Conservation (phyloP, 2,329 filamentous ascomycete species). For the Alternaria consortialis region DNA sequence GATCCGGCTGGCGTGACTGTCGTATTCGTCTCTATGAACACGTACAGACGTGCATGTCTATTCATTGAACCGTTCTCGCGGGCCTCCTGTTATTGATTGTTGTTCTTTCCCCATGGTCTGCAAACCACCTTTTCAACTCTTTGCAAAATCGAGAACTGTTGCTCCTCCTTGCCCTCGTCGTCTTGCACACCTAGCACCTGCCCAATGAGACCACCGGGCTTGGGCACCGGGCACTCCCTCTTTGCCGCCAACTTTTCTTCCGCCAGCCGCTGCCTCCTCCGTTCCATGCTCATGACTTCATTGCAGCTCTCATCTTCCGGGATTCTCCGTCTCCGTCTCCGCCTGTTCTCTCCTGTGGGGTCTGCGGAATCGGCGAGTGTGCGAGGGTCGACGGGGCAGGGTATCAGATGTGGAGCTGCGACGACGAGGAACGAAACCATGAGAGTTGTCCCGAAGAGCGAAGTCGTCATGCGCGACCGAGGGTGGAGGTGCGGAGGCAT, state of each 20-base stretch:
- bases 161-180: constrained; percentile 27
- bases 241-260: constrained; percentile 45
- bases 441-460: constrained; percentile 93
- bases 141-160: constrained; percentile 12
- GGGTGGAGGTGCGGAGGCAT: constrained; percentile 92
- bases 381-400: constrained; percentile 82
- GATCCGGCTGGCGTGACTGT: background rate
- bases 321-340: constrained; percentile 55
- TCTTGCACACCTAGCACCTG: constrained; percentile 73
- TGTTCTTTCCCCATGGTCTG: constrained; percentile 17
- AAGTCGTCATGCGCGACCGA: constrained; percentile 89
- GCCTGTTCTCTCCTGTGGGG: constrained; percentile 37
- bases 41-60: background rate
- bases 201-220: constrained; percentile 81
- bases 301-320: constrained; percentile 35
- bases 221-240: constrained; percentile 91
- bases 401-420: constrained; percentile 85
- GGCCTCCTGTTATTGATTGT: constrained; percentile 18
- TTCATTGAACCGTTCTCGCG: background rate
- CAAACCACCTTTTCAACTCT: constrained; percentile 24
- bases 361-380: constrained; percentile 74
- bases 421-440: constrained; percentile 92
- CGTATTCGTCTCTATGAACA: background rate
- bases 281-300: constrained; percentile 34
- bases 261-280: constrained; percentile 18